Conservation (phyloP, 176 grass and related monocot genomes). For the Aegilops sharonensis region DNA sequence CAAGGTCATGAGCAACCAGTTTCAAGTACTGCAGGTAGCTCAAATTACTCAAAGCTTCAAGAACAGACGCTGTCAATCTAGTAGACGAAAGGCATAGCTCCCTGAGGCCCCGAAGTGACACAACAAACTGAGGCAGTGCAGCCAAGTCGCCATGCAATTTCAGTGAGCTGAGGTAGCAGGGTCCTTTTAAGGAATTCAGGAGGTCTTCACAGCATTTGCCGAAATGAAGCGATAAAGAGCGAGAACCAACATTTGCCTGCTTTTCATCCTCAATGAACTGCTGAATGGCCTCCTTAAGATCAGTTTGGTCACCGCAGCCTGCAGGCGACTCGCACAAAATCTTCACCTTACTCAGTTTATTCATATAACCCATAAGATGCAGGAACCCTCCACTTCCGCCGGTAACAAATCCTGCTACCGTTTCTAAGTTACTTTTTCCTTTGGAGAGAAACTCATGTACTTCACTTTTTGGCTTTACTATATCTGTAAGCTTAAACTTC, state of each 20-base stretch:
- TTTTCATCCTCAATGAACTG: constrained; percentile 21
- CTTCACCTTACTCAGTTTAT: constrained; percentile 8
- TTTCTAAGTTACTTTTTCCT: constrained; percentile 25
- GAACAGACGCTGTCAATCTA: not conserved
- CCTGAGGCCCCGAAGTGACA: not conserved
- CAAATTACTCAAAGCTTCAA: constrained; percentile 26
- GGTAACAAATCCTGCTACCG: constrained; percentile 9
- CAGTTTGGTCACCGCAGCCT: not conserved
- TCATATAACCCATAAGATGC: not conserved
- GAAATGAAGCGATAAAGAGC: constrained; percentile 23
- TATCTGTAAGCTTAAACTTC: not conserved
- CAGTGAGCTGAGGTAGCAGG: constrained; percentile 22
- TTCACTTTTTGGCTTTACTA: constrained; percentile 1
- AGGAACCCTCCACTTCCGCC: not conserved
- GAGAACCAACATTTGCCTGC: not conserved
- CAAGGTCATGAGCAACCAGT: constrained; percentile 16
- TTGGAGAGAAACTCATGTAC: not conserved
- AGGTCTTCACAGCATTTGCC: not conserved
- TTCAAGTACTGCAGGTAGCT: constrained; percentile 24
- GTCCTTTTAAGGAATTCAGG: constrained; percentile 4
- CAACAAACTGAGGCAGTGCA: constrained; percentile 22
- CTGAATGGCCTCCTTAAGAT: constrained; percentile 12
- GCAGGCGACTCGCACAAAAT: not conserved
- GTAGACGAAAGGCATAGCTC: constrained; percentile 25
- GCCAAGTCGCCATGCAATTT: not conserved